Conservation (phyloP, 2,329 filamentous ascomycete species). For the Colletotrichum higginsianum region DNA sequence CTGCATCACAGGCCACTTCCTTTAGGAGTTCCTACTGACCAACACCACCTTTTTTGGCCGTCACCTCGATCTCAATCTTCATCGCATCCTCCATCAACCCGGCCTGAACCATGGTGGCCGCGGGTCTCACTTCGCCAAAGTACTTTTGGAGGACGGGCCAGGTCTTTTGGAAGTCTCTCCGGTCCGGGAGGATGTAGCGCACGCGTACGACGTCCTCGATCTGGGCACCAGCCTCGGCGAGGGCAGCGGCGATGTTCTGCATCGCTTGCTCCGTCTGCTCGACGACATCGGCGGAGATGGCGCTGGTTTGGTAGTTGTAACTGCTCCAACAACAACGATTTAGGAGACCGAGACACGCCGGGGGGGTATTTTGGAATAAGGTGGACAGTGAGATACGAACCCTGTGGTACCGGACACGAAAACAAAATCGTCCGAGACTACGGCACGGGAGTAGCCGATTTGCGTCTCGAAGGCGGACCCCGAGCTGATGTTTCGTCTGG, state of each 20-base stretch:
- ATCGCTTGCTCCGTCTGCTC: conserved; percentile 67
- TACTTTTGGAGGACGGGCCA: conserved; percentile 67
- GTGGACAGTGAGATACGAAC: conserved; percentile 47
- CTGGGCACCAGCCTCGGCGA: conserved; percentile 59
- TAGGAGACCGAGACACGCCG: background rate
- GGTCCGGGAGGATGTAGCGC: conserved; percentile 65
- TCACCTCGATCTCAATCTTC: conserved; percentile 62
- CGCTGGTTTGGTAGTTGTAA: conserved; percentile 65
- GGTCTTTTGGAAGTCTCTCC: conserved; percentile 61
- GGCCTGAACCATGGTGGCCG: conserved; percentile 68
- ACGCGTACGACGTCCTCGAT: conserved; percentile 66
- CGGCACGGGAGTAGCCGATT: conserved; percentile 70
- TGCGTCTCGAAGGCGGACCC: conserved; percentile 66
- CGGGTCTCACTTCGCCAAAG: conserved; percentile 65
- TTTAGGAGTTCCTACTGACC: background rate
- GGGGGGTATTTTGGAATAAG: too few relatives aligned
- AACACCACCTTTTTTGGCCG: conserved; percentile 47
- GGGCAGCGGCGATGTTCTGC: conserved; percentile 61
- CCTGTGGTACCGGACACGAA: conserved; percentile 71
- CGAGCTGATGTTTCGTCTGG: conserved; percentile 61
- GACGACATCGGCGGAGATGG: conserved; percentile 60
- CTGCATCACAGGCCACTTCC: too few relatives aligned
- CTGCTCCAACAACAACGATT: conserved; percentile 47
- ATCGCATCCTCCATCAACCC: conserved; percentile 65
- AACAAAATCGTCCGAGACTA: conserved; percentile 65